Evolutionary conservation across 2,329 filamentous ascomycete genomes (phyloP), one percentile per base, ranked within the genome.

Genomic region (Xylaria sp.): DNA sequence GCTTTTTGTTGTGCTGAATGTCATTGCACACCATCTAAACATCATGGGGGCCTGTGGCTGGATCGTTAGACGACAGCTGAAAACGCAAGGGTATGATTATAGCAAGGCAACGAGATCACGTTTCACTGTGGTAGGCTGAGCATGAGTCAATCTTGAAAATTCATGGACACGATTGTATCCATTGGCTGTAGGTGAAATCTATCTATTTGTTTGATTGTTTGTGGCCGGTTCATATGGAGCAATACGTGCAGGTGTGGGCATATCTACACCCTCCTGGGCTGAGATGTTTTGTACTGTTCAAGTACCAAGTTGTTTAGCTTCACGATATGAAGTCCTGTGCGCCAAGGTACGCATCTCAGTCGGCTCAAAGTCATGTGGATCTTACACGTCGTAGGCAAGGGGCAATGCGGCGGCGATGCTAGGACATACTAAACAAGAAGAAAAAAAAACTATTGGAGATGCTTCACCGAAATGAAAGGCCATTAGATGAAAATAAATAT

Each of bases 41-140:
- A n/a, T 37, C 25, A 13, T 15, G 17, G 11, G 41, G 29, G 5
- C 17, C n/a, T 37, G 19, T 11, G 15, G 11, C 25, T 47, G 7
- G 7, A 8, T 13, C 19, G 4, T 40, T 7, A 19, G 53, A 35
- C 11, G 23, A n/a, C 31, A 37, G 2, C 17, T 11, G n/a, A 19
- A 27, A 43, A 23, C 25, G 3, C 17, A 11, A 44, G 38, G 15
- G 15, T 19, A 29, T 31, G 2, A 17, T 52, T 17, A 19, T 15
- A 19, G 17, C 35, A 53, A 58, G 59, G 54, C 48, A 58, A 40
- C 23, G 31, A 29, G 13, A 48, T 40, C 10, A 21, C 9, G 11
- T 54, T 23, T n/a, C 13, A 13, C 4, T n/a, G 15, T 49, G 21
- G 29, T 35, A 46, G 40, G 25, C 21, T 21, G 17, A 11, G 4